Evolutionary conservation across 108 stramenopile species (phyloP), one percentile per base, ranked within the genome.

Genomic region (Skeletonema menzelii): DNA sequence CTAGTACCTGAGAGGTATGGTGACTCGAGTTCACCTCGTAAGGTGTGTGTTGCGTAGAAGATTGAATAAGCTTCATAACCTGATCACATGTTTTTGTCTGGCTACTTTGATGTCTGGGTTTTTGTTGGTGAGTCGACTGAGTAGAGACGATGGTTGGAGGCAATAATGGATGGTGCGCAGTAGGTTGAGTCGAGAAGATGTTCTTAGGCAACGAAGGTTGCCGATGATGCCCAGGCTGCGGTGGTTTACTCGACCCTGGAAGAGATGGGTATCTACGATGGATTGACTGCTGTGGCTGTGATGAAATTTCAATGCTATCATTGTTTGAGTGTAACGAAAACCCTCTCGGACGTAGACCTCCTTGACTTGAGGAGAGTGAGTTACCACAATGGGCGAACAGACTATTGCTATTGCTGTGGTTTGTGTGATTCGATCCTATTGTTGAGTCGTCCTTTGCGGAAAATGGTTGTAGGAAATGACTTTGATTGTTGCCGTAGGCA

Each of bases 361-460:
- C 49, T 53, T n/a, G 19, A 5, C 49, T 53, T 20, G 49, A 53
- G 20, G 49, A 53, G 20, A 22, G 49, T 8, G 49, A 53, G n/a
- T 15, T 53, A 10, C 46, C 46, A 19, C 46, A 47, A 19, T 24
- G 49, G 8, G 49, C 49, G 14, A 22, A 22, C n/a, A 67, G 49
- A 34, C 77, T 79, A 30, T 67, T 79, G 53, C 67, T 79, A 14
- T 70, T 79, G 15, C 71, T 79, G 24, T 67, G 72, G 59, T 68
- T 79, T 22, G 77, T 79, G 27, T 66, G 61, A 22, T 59, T 70
- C 8, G 77, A 79, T 58, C 77, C 70, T 26, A 72, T 67, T 5
- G 77, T 66, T 8, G 77, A 79, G 42, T 72, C 42, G 14, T 72
- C 35, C 27, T 53, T 72, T 6, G 31, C 37, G 15, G 19, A 31